These are phyloP conservation scores for Dipodascus albidus DNA, from an alignment of 805 yeast species.

Conservation along the genomic window DNA sequence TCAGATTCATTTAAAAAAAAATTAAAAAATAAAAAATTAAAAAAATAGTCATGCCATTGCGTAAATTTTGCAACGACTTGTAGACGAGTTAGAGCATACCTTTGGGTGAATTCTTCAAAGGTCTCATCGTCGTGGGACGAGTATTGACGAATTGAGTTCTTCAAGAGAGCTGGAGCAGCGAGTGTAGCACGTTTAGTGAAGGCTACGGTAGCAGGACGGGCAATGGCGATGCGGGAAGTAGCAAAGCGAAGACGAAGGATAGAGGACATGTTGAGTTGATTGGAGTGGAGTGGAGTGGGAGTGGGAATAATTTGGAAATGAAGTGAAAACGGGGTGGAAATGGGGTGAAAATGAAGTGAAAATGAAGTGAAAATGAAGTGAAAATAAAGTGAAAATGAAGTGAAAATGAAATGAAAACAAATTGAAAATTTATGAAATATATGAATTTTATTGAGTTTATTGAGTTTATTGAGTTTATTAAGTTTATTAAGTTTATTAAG, in stretches of 20 bases:
- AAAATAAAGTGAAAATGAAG: neutral
- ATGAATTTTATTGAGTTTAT: too few relatives aligned
- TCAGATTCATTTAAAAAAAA: too few relatives aligned
- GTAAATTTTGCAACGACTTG: neutral
- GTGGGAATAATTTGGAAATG: neutral
- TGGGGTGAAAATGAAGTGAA: neutral
- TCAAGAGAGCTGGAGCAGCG: slow-evolving; percentile 4
- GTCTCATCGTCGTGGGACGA: slow-evolving; percentile 84
- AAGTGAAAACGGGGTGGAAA: neutral
- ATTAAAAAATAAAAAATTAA: neutral
- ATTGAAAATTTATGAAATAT: neutral
- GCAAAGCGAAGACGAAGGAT: neutral
- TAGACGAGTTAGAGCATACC: slow-evolving; percentile 3
- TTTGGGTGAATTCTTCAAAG: slow-evolving; percentile 76
- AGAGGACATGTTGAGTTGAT: slow-evolving; percentile 1
- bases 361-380: slow-evolving; percentile 1
- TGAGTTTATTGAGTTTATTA: too few relatives aligned
- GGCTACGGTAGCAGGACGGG: slow-evolving; percentile 5
- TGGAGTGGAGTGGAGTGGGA: neutral
- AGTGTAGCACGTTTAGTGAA: slow-evolving; percentile 7
- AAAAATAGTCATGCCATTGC: slow-evolving; percentile 1
- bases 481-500: too few relatives aligned
- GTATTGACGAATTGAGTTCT: slow-evolving; percentile 43
- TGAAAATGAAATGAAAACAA: neutral
- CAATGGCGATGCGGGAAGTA: slow-evolving; percentile 2